Conservation (phyloP, 2,329 filamentous ascomycete species). For the Fusarium continuum region DNA sequence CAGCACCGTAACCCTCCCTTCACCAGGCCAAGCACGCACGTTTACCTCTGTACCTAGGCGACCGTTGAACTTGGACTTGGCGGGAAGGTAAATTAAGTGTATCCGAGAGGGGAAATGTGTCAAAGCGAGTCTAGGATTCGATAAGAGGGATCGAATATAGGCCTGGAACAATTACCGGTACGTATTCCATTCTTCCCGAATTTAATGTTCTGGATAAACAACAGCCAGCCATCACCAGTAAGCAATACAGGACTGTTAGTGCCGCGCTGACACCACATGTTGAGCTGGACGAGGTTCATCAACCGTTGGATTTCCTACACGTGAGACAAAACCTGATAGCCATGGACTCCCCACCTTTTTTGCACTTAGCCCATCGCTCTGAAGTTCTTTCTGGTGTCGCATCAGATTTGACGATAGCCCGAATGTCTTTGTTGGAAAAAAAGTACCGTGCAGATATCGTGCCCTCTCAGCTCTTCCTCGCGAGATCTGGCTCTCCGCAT, state of each 20-base stretch:
- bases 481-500: no score
- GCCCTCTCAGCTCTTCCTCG: no score
- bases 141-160: background rate
- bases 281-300: no score
- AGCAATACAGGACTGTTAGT: no score
- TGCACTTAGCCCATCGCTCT: no score
- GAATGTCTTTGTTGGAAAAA: no score
- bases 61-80: background rate
- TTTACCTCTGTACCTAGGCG: slow-evolving; percentile 1
- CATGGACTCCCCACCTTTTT: background rate
- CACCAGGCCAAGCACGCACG: background rate
- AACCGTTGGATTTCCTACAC: background rate
- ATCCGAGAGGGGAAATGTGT: background rate
- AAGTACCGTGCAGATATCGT: no score
- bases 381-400: background rate
- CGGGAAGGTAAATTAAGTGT: background rate
- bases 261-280: background rate
- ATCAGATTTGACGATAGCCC: no score
- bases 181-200: background rate
- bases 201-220: background rate
- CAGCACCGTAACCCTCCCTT: background rate
- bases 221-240: background rate
- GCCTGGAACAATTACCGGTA: slow-evolving; percentile 3
- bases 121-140: background rate
- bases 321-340: background rate